Conservation (phyloP, 2,329 filamentous ascomycete genomes). For the Elsinoe ampelina region DNA sequence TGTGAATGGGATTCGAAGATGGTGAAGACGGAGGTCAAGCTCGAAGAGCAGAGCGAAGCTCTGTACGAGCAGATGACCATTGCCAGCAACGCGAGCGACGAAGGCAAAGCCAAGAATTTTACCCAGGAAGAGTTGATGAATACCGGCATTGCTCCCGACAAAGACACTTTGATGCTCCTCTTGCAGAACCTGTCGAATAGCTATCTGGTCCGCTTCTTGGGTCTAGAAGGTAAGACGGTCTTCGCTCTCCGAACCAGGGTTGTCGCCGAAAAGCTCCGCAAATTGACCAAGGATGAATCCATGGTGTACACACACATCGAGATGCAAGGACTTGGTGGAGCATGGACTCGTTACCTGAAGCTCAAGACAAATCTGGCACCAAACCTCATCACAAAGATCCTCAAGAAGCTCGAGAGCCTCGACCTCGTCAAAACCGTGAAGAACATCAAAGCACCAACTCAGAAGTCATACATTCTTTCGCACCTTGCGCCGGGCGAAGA, state of each 20-base stretch:
- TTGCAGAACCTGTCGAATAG: constrained; percentile 25
- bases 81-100: constrained; percentile 19
- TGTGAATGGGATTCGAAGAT: neutral
- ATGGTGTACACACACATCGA: constrained; percentile 87
- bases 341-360: constrained; percentile 85
- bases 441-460: constrained; percentile 79
- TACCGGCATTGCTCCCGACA: constrained; percentile 18
- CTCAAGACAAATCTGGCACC: constrained; percentile 74
- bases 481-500: constrained; percentile 78
- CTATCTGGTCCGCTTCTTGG: constrained; percentile 26
- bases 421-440: constrained; percentile 81
- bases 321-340: constrained; percentile 70
- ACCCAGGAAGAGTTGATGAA: constrained; percentile 24
- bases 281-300: constrained; percentile 57
- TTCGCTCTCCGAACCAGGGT: constrained; percentile 20
- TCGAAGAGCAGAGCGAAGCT: constrained; percentile 21
- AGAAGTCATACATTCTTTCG: constrained; percentile 93
- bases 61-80: constrained; percentile 23
- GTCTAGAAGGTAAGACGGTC: constrained; percentile 22
- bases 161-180: constrained; percentile 23
- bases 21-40: constrained; percentile 14
- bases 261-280: constrained; percentile 14
- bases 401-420: constrained; percentile 76
- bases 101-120: constrained; percentile 26
- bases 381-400: constrained; percentile 65